Conservation (phyloP, 2,329 filamentous ascomycete genomes). For the Westerdykella aurantiaca region DNA sequence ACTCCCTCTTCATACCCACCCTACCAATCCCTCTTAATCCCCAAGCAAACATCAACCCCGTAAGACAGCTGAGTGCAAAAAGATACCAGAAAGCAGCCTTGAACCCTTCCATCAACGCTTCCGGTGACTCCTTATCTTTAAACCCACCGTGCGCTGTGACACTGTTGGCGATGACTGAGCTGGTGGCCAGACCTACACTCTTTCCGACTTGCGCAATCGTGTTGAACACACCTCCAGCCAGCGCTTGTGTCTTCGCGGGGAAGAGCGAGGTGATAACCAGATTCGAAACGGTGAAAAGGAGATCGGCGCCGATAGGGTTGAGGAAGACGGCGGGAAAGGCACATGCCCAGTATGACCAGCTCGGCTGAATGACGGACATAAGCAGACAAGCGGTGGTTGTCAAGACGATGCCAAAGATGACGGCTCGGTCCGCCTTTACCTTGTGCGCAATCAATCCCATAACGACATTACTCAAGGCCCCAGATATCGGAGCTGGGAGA, state of each 20-base stretch:
- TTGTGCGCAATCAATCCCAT: constrained; percentile 45
- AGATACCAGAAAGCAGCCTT: constrained; percentile 41
- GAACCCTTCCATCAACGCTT: constrained; percentile 39
- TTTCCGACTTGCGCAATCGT: constrained; percentile 42
- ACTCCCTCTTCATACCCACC: constrained; percentile 41
- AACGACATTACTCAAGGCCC: constrained; percentile 39
- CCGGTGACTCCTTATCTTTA: constrained; percentile 25
- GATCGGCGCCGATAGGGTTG: constrained; percentile 42
- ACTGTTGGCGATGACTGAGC: constrained; percentile 34
- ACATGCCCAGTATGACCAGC: constrained; percentile 45
- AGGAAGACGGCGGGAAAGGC: constrained; percentile 43
- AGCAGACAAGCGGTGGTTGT: constrained; percentile 37
- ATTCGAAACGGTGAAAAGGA: constrained; percentile 41
- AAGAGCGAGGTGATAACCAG: constrained; percentile 42
- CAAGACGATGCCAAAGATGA: constrained; percentile 29
- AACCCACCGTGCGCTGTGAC: constrained; percentile 19
- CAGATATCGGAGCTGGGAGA: constrained; percentile 38
- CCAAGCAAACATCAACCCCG: constrained; percentile 30
- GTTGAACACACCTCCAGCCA: constrained; percentile 45
- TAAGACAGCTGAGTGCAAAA: constrained; percentile 33
- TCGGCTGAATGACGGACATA: constrained; percentile 43
- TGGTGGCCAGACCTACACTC: constrained; percentile 36
- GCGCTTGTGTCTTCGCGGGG: constrained; percentile 37
- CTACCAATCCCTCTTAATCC: constrained; percentile 42
- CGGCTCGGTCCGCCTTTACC: constrained; percentile 40